Percentiles rank a stretch among this genome's conserved stretches.
These are phyloP conservation scores for Solanum chacoense DNA, from an alignment of 305 asterid species.

Conservation along the genomic window DNA sequence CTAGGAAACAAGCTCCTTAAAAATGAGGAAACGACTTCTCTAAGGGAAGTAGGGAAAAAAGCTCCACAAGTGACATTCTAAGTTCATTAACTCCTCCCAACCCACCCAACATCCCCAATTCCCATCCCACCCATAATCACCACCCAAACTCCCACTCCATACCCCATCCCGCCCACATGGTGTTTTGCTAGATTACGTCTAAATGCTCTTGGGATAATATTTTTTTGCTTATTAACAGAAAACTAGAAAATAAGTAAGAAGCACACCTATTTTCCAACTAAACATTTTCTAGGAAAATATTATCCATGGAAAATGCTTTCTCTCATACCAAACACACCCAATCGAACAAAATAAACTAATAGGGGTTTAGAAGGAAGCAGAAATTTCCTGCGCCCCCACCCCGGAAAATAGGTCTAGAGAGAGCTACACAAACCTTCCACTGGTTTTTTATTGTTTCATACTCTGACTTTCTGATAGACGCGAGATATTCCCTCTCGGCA, in stretches of 20 bases:
- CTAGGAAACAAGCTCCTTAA: neutral
- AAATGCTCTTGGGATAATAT: neutral
- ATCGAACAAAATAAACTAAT: slow-evolving; percentile 1
- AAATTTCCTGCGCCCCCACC: neutral
- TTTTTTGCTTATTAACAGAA: neutral
- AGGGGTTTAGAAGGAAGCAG: neutral
- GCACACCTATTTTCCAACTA: neutral
- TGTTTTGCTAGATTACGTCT: neutral
- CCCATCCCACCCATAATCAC: neutral
- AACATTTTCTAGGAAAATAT: neutral
- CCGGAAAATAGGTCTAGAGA: neutral
- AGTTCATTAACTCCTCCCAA: neutral
- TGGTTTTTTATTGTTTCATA: slow-evolving; percentile 80
- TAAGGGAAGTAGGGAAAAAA: neutral
- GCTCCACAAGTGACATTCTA: neutral
- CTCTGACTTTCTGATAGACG: slow-evolving; percentile 59
- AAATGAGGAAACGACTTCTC: neutral
- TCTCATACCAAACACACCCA: neutral
- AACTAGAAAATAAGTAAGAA: neutral
- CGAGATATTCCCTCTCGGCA: slow-evolving; percentile 83
- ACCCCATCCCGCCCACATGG: neutral
- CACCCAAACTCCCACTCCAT: neutral
- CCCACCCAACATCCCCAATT: neutral
- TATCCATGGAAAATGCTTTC: neutral
- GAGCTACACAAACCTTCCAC: slow-evolving; percentile 75